Base-by-base conservation (phyloP, 2,329 filamentous ascomycete species). In the Calonectria ilicicola region DNA sequence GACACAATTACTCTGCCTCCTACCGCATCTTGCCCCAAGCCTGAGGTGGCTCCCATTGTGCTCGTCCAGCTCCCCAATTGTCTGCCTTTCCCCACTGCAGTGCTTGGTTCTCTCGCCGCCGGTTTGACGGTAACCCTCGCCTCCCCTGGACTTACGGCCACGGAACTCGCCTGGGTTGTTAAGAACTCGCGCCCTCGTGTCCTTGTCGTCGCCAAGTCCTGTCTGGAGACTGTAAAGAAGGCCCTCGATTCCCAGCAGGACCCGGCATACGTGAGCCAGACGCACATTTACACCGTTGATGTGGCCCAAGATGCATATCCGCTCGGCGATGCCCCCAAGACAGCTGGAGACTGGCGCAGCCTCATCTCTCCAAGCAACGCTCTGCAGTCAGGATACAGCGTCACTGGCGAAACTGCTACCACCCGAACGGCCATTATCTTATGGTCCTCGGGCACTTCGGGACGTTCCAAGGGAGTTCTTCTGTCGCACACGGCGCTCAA, bases 401-500 rank as follows among this genome's bases (percentile, higher is more conserved):
- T 89, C 71, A 79, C 78, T 0, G 51, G 77, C 12, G 71, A 75
- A 27, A 80, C 77, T 15, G 74, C 80, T 1, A 19, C 51, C 6
- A 92, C 92, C 76, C 94, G 94, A 80, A 92, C 90, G 2, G 85
- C 84, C 47, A 77, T 86, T 1, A 85, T 86, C 60, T 81, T 86
- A 65, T 86, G 85, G 85, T 86, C 85, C 0, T 91, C 89, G 0
- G 89, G 93, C 15, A 94, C 92, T 0, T 95, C 94, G 0, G 94
- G 94, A 1, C 86, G 93, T 0, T 93, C 93, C 15, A 95, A 95
- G 80, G 93, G 93, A 44, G 93, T 95, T 1, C 89, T 93, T 78
- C 91, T 95, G 66, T 91, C 91, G 2, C 93, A 95, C 81, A 85
- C 86, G 70, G 93, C 94, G 71, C 91, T 86, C 70, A 85, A 93